Base-by-base conservation (phyloP, 352 stramenopile genomes). In the Globisporangium lucens region DNA sequence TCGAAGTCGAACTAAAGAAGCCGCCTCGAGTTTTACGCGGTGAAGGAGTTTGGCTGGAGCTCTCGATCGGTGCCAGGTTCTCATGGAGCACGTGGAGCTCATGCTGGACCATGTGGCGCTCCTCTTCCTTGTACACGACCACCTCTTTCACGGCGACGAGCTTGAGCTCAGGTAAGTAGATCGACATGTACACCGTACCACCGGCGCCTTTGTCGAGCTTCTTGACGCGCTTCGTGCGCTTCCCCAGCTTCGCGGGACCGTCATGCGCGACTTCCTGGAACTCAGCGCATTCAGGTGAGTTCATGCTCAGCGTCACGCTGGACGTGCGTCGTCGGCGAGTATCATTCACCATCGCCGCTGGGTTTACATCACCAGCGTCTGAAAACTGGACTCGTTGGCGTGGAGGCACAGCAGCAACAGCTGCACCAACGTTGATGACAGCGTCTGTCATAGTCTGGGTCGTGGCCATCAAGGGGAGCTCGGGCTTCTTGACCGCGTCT, bases 71-170 rank as follows among this genome's bases (percentile, higher is more conserved):
- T 7, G 87, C 67, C 4, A 97, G 69, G 49, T 97, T 97, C 13
- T 85, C 79, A 56, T 97, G 91, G 0, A 97, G 73, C 3, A 89
- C 87, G 33, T 91, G 84, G 7, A 98, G 79, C 49, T 98, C 92
- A 7, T 93, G 79, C 63, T 94, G 85, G 63, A 97, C 79, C 75
- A 97, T 86, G 51, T 90, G 70, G 1, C 87, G 75, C 24, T 98
- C 92, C 64, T 86, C 74, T 52, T 88, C 77, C 49, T 97, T 87
- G 65, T 88, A 93, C 0, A 97, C 73, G 1, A 90, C 70, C 6
- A 97, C 84, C 57, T 92, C 86, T 73, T 97, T 96, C 1, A 96
- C 79, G 0, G 91, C 91, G 4, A 97, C 90, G 3, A 97, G 69
- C 59, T 91, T 94, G 0, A 97, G 70, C 4, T 77, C 70, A 0